A percentile compares a stretch with the other conserved stretches of the same genome.
phyloP scores from a whole-genome alignment of 768 basidiomycete genomes.

The Leccinum subgranulosum region DNA sequence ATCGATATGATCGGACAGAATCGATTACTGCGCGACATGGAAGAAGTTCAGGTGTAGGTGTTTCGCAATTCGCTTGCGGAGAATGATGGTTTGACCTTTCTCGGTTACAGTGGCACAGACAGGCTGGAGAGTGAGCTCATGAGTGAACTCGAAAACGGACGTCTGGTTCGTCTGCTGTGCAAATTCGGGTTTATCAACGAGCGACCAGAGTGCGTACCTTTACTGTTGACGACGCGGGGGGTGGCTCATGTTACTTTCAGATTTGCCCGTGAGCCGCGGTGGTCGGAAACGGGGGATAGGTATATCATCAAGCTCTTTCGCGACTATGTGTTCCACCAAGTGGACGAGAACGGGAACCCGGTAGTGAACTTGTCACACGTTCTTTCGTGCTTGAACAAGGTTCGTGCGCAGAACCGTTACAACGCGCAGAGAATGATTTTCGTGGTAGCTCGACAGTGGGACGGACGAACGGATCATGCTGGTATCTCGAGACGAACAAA shows the following conservation, averaged over 20 bases:
- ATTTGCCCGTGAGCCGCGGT: slow-evolving; percentile 91
- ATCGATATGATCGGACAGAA: slow-evolving; percentile 73
- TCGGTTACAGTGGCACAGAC: slow-evolving; percentile 65
- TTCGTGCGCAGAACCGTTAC: slow-evolving; percentile 27
- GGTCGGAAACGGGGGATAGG: slow-evolving; percentile 98
- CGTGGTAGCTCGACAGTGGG: slow-evolving; percentile 79
- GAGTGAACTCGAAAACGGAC: slow-evolving; percentile 90
- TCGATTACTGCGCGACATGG: slow-evolving; percentile 71
- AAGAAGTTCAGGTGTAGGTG: slow-evolving; percentile 75
- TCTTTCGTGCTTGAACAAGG: slow-evolving; percentile 91
- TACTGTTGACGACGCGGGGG: neutral
- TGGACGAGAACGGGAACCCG: slow-evolving; percentile 86
- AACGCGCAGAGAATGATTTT: neutral
- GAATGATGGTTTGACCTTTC: neutral
- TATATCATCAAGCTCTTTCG: slow-evolving; percentile 98
- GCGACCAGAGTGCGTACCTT: slow-evolving; percentile 81
- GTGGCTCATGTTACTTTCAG: slow-evolving; percentile 39
- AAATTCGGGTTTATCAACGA: slow-evolving; percentile 99
- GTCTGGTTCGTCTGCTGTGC: slow-evolving; percentile 82
- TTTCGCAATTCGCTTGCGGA: neutral
- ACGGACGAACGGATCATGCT: slow-evolving; percentile 95
- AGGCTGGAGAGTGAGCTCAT: slow-evolving; percentile 78
- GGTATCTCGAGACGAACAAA: slow-evolving; percentile 92
- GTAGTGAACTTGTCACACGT: slow-evolving; percentile 91
- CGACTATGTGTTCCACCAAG: slow-evolving; percentile 97